Evolutionary conservation across 148 eudicot species (phyloP).

Genomic region (Silene latifolia): DNA sequence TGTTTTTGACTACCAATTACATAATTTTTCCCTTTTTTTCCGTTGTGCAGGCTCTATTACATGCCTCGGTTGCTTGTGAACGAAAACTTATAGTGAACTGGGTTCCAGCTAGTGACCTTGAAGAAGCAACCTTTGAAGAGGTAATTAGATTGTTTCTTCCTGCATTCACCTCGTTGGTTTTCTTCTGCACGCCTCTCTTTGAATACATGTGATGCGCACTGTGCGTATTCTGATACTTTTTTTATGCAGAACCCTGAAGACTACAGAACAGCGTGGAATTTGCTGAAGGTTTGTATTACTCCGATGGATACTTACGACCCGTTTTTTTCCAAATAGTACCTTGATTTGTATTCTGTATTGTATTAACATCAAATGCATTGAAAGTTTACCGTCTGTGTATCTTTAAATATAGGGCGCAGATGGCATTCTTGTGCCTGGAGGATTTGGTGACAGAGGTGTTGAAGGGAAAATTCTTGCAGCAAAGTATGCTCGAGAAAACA

Average conservation of each 20-base stretch:
- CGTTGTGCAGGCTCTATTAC: constrained; percentile 77
- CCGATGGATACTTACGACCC: too few species aligned
- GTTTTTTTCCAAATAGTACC: too few species aligned
- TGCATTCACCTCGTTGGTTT: neutral
- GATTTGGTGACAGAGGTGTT: constrained; percentile 97
- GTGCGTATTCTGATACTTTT: constrained; percentile 2
- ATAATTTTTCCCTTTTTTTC: neutral
- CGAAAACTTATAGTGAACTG: constrained; percentile 68
- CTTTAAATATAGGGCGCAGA: constrained; percentile 59
- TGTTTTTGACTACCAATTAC: neutral
- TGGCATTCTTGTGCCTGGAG: constrained; percentile 90
- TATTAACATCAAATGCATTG: neutral
- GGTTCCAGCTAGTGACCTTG: constrained; percentile 92
- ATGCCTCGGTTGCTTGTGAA: constrained; percentile 78
- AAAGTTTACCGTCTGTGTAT: neutral
- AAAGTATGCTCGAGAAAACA: constrained; percentile 81
- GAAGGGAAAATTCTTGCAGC: constrained; percentile 95
- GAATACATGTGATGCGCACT: neutral
- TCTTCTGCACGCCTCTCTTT: neutral
- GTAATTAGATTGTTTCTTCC: constrained; percentile 32
- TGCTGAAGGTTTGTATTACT: constrained; percentile 58
- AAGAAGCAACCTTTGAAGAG: constrained; percentile 69
- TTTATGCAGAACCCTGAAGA: constrained; percentile 69
- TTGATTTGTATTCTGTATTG: neutral
- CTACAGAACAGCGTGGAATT: constrained; percentile 69